Evolutionary conservation across 2,329 filamentous ascomycete species (phyloP), one percentile per base, ranked within the genome.

Genomic region (Lasiodiplodia theobromae): DNA sequence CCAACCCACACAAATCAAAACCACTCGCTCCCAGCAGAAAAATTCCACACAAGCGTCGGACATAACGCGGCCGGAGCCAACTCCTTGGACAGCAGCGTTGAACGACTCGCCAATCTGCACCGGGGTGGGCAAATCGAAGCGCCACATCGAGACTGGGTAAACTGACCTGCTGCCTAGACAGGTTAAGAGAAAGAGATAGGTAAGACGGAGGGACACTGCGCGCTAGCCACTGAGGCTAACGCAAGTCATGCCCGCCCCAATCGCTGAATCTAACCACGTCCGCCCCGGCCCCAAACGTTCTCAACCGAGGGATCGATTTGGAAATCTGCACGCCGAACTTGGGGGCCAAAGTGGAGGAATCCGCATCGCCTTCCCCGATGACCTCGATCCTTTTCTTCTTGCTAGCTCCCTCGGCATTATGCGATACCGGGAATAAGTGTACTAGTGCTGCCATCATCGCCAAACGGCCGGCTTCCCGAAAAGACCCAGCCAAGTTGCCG

Each of bases 41-140:
- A n/a, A n/a, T 3, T 12, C 28, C 5, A 34, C 2, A 1, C 38
- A 38, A 23, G 37, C 25, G 34, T 38, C 56, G 56, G 57, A 62
- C 14, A 62, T 49, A 62, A 49, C 57, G 40, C 57, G 57, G 57
- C 6, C 57, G 57, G 57, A 62, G 57, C 57, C 57, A 62, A 49
- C 57, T 62, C 57, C 57, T 62, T 38, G 28, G 21, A 44, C 40
- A 2, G 40, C 14, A 28, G 28, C 16, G 18, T 10, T 47, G 23
- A 25, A 54, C 52, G 52, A 54, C 52, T 54, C 52, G 52, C 25
- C 40, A 47, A 47, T 47, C 40, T 47, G 40, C 40, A 47, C 40
- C 40, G 40, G 49, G 23, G 21, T 18, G 52, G 25, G 25, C 49
- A 12, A 8, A 31, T 31, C 23, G 52, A 53, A 25, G 25, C 51